Percentiles rank a stretch among this genome's conserved stretches.
phyloP scores from a whole-genome alignment of 2,329 filamentous ascomycete species.

The Colletotrichum filicis region DNA sequence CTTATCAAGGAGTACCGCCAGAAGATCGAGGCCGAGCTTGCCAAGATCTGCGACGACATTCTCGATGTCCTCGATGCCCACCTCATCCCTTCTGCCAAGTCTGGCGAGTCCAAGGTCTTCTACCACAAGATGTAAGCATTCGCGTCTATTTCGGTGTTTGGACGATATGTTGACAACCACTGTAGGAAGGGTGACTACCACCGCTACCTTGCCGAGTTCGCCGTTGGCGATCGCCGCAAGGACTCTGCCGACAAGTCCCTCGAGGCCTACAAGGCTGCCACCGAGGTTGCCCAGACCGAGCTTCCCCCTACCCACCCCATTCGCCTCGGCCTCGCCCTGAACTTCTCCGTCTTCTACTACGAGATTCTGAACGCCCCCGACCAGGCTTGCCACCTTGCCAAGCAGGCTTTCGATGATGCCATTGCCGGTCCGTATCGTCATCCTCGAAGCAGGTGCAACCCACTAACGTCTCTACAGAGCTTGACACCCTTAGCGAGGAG shows the following conservation, averaged over 20 bases:
- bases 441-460: neutral
- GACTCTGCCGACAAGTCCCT: constrained; percentile 92
- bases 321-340: constrained; percentile 89
- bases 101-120: constrained; percentile 98
- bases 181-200: constrained; percentile 98
- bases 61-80: constrained; percentile 94
- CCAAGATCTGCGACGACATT: constrained; percentile 98
- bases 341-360: constrained; percentile 99
- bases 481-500: constrained; percentile 96
- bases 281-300: constrained; percentile 89
- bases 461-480: constrained; percentile 68
- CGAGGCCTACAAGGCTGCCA: constrained; percentile 95
- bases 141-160: neutral
- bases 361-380: constrained; percentile 99
- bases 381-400: constrained; percentile 97
- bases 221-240: constrained; percentile 94
- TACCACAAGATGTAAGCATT: constrained; percentile 96
- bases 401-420: constrained; percentile 95
- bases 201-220: constrained; percentile 98
- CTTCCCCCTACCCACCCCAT: constrained; percentile 93
- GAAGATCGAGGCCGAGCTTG: constrained; percentile 97
- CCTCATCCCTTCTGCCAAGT: constrained; percentile 93
- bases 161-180: neutral
- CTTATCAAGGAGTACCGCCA: constrained; percentile 98
- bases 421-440: constrained; percentile 73